These are phyloP conservation scores for Pythium pyrilobum DNA, from an alignment of 352 stramenopile species.

Conservation along the genomic window DNA sequence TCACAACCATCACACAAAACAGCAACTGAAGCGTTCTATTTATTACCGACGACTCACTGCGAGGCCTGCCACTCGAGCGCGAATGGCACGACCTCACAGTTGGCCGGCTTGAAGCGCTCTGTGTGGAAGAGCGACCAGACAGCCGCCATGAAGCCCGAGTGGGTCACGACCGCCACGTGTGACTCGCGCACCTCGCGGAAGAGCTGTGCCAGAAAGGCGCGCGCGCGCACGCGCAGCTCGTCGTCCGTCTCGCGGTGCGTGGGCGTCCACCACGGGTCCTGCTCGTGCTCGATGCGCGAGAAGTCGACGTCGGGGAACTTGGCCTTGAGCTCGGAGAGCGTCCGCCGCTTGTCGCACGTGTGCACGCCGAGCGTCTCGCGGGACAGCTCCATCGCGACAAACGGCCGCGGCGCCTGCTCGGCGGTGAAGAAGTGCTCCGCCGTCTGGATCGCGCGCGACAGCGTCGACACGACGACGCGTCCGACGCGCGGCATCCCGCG, in stretches of 20 bases:
- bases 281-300: conserved; percentile 39
- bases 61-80: conserved; percentile 16
- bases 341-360: conserved; percentile 60
- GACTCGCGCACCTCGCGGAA: conserved; percentile 46
- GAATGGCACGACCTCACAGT: conserved; percentile 27
- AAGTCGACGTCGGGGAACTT: conserved; percentile 69
- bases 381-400: conserved; percentile 58
- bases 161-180: conserved; percentile 52
- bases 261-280: conserved; percentile 51
- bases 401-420: conserved; percentile 28
- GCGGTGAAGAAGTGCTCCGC: conserved; percentile 54
- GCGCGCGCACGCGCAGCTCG: conserved; percentile 45
- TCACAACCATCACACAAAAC: too few species aligned
- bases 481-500: conserved; percentile 57
- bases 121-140: conserved; percentile 40
- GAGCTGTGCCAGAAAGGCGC: conserved; percentile 42
- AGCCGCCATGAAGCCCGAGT: conserved; percentile 68
- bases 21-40: too few species aligned
- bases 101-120: conserved; percentile 24
- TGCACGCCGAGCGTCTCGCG: conserved; percentile 60
- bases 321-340: conserved; percentile 31
- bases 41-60: neutral
- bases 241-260: conserved; percentile 57
- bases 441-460: conserved; percentile 67
- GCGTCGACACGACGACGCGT: conserved; percentile 59